Evolutionary conservation across 2,329 filamentous ascomycete species (phyloP).

Genomic region (Calonectria honghensis): DNA sequence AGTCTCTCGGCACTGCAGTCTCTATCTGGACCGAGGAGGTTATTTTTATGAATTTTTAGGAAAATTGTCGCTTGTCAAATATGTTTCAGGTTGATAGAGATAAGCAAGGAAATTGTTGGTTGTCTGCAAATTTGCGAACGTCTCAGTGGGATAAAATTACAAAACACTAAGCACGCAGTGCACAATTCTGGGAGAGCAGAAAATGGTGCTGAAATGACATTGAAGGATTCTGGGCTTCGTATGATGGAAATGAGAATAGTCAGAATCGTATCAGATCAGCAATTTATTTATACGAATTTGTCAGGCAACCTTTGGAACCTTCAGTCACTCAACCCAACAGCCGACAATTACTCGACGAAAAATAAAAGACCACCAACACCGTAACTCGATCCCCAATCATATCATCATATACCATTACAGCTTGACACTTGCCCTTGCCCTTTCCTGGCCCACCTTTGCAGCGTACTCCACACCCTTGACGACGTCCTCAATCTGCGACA

Average conservation of each 20-base stretch:
- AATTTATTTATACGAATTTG: background rate
- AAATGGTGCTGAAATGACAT: background rate
- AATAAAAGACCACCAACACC: background rate
- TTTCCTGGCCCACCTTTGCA: slow-evolving; percentile 29
- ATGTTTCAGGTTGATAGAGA: no score
- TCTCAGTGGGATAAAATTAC: no score
- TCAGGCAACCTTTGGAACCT: background rate
- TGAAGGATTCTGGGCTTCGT: background rate
- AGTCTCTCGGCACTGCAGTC: no score
- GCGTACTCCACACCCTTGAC: slow-evolving; percentile 46
- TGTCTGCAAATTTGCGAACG: no score
- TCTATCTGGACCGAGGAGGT: no score
- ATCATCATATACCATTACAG: background rate
- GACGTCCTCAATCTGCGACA: slow-evolving; percentile 42
- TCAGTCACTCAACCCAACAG: background rate
- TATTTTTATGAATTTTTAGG: no score
- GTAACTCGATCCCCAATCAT: background rate
- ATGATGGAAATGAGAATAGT: background rate
- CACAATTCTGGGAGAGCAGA: no score
- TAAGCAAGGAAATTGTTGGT: no score
- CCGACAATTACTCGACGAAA: background rate
- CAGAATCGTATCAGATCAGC: background rate
- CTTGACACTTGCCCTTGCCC: slow-evolving; percentile 12
- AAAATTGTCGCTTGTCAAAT: no score
- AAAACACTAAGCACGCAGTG: no score